Conservation (phyloP, 2,329 filamentous ascomycete genomes). For the Trichoderma polysporum region DNA sequence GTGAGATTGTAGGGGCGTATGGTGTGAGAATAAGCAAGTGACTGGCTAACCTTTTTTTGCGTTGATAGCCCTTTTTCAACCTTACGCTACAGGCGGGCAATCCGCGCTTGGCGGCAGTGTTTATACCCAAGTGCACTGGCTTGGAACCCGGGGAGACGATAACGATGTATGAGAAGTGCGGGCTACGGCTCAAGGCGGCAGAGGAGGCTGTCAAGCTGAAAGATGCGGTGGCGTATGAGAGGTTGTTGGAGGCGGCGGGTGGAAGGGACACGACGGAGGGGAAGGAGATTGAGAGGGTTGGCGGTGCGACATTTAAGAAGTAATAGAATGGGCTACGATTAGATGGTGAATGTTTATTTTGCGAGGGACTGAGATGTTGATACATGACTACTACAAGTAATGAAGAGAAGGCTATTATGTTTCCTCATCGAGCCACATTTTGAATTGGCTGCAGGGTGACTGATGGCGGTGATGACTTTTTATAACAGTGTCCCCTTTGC, state of each 20-base stretch:
- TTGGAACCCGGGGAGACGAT: constrained; percentile 69
- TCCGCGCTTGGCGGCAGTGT: constrained; percentile 76
- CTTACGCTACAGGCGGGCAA: constrained; percentile 87
- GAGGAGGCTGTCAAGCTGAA: constrained; percentile 86
- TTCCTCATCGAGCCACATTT: no score
- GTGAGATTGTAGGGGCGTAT: background rate
- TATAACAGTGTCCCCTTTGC: background rate
- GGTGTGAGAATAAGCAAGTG: background rate
- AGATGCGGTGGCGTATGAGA: constrained; percentile 72
- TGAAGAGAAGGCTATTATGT: background rate
- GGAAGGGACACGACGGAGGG: constrained; percentile 62
- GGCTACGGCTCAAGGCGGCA: constrained; percentile 81
- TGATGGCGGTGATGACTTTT: background rate
- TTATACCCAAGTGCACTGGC: constrained; percentile 82
- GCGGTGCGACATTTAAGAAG: constrained; percentile 57
- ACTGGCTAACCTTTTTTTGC: background rate
- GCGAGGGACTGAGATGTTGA: background rate
- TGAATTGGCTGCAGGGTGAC: no score
- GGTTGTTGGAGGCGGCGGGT: constrained; percentile 69
- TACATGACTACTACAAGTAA: background rate
- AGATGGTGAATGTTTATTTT: background rate
- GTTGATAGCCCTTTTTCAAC: constrained; percentile 80
- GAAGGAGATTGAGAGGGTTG: constrained; percentile 79
- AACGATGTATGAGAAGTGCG: constrained; percentile 96
- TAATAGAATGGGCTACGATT: background rate